Evolutionary conservation across 1,284 basidiomycete species (phyloP).

Genomic region (Termitomyces sp.): DNA sequence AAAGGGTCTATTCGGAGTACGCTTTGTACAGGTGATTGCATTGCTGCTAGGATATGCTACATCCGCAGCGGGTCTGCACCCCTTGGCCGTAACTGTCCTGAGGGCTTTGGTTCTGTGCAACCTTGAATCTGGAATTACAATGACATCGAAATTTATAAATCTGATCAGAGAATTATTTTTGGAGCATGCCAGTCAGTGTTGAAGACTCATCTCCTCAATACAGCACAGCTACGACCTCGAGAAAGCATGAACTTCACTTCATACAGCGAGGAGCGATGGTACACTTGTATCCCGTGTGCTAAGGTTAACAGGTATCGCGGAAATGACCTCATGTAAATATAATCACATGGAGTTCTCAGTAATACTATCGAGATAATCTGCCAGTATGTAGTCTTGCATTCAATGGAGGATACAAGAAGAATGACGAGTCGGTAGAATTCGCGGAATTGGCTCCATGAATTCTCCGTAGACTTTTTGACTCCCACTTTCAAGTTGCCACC

Average conservation of each 20-base stretch:
- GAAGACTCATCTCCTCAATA: neutral
- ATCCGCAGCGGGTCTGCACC: slow-evolving; percentile 67
- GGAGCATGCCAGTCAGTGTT: neutral
- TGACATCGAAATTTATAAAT: neutral
- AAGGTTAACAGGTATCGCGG: neutral
- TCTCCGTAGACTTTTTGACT: neutral
- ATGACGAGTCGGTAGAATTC: neutral
- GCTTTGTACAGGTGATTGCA: slow-evolving; percentile 60
- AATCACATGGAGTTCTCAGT: neutral
- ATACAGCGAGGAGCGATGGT: neutral
- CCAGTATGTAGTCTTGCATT: neutral
- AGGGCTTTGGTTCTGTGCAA: slow-evolving; percentile 71
- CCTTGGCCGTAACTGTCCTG: slow-evolving; percentile 53
- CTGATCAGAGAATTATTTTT: neutral
- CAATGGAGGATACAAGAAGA: neutral
- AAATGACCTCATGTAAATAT: neutral
- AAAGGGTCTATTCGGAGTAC: slow-evolving; percentile 54
- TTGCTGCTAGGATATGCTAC: slow-evolving; percentile 71
- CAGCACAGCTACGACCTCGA: neutral
- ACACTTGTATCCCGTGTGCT: neutral
- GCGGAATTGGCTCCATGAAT: neutral
- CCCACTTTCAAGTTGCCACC: no score
- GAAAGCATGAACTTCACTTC: neutral
- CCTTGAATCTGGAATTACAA: neutral
- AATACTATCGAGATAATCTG: neutral